Evolutionary conservation across 495 filamentous ascomycete genomes (phyloP).

Genomic region (Podospora tetraspora): DNA sequence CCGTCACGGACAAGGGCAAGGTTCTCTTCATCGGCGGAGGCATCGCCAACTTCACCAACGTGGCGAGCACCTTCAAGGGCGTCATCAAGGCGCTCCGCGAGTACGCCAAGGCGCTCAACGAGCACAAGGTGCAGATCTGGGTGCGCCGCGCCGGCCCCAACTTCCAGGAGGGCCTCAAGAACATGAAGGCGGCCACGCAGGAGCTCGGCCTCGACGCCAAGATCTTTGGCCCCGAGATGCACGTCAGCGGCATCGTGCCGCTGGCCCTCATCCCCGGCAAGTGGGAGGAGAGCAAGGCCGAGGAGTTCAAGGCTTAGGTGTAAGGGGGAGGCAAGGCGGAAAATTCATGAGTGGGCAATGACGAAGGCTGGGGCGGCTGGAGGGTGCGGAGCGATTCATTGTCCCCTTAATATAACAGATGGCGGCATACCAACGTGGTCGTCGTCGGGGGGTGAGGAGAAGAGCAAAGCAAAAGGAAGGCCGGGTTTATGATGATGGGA

Average conservation of each 20-base stretch:
- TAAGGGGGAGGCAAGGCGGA: neutral
- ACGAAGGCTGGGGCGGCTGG: neutral
- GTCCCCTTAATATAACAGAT: conserved; percentile 9
- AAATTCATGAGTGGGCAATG: neutral
- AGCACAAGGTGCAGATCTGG: conserved; percentile 99
- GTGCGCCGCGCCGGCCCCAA: conserved; percentile 98
- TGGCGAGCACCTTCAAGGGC: conserved; percentile 98
- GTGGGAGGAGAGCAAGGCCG: conserved; percentile 46
- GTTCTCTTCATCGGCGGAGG: conserved; percentile 98
- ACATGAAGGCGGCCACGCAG: conserved; percentile 93
- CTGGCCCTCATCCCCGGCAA: conserved; percentile 55
- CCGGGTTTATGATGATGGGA: neutral
- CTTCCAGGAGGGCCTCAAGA: conserved; percentile 99
- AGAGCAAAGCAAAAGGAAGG: neutral
- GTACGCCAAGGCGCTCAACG: conserved; percentile 74
- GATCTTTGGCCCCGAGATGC: conserved; percentile 97
- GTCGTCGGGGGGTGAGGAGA: neutral
- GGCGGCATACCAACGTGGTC: neutral
- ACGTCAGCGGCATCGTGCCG: conserved; percentile 61
- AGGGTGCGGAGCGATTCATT: neutral
- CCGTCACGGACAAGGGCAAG: conserved; percentile 82
- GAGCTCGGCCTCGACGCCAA: conserved; percentile 93
- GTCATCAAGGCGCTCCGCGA: conserved; percentile 96
- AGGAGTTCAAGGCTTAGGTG: conserved; percentile 50
- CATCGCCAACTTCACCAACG: conserved; percentile 99